Conservation (phyloP, 2,329 filamentous ascomycete species). For the Hirsutella thompsonii region DNA sequence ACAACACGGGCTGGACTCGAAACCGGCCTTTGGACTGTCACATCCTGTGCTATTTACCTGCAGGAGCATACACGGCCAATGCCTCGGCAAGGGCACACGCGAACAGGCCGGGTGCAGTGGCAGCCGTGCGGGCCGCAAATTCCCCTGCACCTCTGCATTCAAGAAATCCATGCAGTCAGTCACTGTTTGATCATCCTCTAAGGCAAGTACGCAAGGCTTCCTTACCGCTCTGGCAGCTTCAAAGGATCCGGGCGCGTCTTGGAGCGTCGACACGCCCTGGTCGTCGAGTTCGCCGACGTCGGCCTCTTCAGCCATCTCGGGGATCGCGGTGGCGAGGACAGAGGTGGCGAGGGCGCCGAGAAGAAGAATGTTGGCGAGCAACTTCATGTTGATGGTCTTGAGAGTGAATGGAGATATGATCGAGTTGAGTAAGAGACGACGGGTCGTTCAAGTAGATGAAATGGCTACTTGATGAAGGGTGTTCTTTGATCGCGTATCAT, state of each 20-base stretch:
- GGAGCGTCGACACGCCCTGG: conserved; percentile 1
- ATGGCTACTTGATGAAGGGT: too few species aligned
- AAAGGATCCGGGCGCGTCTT: neutral
- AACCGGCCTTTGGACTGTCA: too few species aligned
- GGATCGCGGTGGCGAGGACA: neutral
- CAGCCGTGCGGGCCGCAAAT: conserved; percentile 1
- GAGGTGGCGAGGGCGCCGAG: conserved; percentile 1
- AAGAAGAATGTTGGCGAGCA: neutral
- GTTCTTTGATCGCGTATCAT: too few species aligned
- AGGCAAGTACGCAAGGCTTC: neutral
- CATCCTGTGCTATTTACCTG: neutral
- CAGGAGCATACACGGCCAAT: conserved; percentile 1
- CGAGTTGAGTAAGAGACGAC: too few species aligned
- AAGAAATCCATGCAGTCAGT: neutral
- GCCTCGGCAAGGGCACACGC: conserved; percentile 1
- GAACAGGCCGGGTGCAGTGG: conserved; percentile 1
- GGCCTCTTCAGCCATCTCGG: neutral
- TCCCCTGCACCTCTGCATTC: neutral
- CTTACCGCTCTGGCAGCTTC: conserved; percentile 1
- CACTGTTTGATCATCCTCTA: too few species aligned
- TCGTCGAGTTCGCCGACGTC: neutral
- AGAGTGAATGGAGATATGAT: too few species aligned
- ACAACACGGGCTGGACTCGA: too few species aligned
- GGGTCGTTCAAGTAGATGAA: too few species aligned
- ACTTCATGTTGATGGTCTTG: neutral